These are phyloP conservation scores for Xylariaceae sp. DNA, from an alignment of 2,329 filamentous ascomycete genomes.

Conservation along the genomic window DNA sequence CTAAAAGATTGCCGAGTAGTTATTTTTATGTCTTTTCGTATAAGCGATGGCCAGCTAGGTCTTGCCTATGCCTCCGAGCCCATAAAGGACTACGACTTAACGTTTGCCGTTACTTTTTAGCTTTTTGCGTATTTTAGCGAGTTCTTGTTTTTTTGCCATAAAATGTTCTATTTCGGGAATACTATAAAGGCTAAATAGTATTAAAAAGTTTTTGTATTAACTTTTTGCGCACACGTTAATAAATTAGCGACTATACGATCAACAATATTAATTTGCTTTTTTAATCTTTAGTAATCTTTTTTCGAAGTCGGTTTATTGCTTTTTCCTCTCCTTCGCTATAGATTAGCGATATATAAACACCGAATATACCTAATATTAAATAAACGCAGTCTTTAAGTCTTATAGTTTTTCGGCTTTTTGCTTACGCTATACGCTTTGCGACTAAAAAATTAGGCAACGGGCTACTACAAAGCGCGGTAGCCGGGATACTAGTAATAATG, in stretches of 20 bases:
- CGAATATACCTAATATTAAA: constrained; percentile 15
- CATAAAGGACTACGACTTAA: constrained; percentile 11
- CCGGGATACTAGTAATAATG: not conserved
- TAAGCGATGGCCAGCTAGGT: constrained; percentile 13
- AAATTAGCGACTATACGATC: not conserved
- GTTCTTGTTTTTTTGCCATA: constrained; percentile 8
- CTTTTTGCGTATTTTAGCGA: constrained; percentile 3
- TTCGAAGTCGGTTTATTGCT: constrained; percentile 7
- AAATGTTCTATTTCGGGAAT: constrained; percentile 9
- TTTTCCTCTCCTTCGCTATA: constrained; percentile 14
- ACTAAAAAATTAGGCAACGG: not conserved
- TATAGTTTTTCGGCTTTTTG: constrained; percentile 8
- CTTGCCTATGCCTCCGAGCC: constrained; percentile 15
- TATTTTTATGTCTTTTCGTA: constrained; percentile 8
- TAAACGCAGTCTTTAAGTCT: constrained; percentile 15
- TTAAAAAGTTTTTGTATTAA: constrained; percentile 4
- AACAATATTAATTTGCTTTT: constrained; percentile 6
- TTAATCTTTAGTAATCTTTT: constrained; percentile 7
- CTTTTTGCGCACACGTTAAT: not conserved
- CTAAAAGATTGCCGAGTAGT: constrained; percentile 1
- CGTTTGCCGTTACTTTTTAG: constrained; percentile 19
- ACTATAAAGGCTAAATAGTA: constrained; percentile 5
- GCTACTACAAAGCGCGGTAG: not conserved
- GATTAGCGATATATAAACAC: constrained; percentile 1
- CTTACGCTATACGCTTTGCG: not conserved